Base-by-base conservation (phyloP, 495 filamentous ascomycete species). In the Penicillium arizonense region DNA sequence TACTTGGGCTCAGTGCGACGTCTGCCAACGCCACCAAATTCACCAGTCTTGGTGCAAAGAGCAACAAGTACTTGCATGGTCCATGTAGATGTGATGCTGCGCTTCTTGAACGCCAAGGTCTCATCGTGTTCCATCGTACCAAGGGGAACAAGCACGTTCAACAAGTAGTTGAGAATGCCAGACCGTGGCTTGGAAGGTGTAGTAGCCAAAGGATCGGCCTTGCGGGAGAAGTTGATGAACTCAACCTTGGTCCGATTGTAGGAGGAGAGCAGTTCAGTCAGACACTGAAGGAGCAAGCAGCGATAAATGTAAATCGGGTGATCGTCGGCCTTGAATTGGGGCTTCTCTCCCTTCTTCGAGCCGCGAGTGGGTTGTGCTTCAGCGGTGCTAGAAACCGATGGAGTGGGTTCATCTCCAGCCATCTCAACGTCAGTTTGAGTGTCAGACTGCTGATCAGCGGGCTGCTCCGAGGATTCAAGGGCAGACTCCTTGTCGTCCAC, bases 221-320 rank as follows among this genome's bases (percentile, higher is more conserved):
- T 90, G 53, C 94, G 85, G 45, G 93, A 96, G 76, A 96, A 97
- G 64, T 97, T 97, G 69, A 99, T 96, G 65, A 99, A 99, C 62
- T 99, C 95, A 18, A 97, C 80, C 76, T 99, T 99, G 35, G 90
- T 87, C 24, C 91, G 87, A 53, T 90, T 96, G 73, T 96, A 97
- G 61, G 86, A 93, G 36, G 87, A 86, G n/a, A 99, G 77, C 14
- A 99, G 80, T 66, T 99, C 94, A 0, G 91, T 87, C 30, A 99
- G 76, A 62, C 93, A 96, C 64, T 96, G 90, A 36, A 99, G 78
- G 49, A 99, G 77, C 75, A 97, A 96, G 75, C 90, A 96, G 18
- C 95, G 84, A 61, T 97, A 99, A 51, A 96, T 87, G 69, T 94
- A 97, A 53, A 96, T 97, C 1, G 91, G 89, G 66, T 99, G 90